Base-by-base conservation (phyloP, 345 rosid species). In the Toxicodendron radicans region DNA sequence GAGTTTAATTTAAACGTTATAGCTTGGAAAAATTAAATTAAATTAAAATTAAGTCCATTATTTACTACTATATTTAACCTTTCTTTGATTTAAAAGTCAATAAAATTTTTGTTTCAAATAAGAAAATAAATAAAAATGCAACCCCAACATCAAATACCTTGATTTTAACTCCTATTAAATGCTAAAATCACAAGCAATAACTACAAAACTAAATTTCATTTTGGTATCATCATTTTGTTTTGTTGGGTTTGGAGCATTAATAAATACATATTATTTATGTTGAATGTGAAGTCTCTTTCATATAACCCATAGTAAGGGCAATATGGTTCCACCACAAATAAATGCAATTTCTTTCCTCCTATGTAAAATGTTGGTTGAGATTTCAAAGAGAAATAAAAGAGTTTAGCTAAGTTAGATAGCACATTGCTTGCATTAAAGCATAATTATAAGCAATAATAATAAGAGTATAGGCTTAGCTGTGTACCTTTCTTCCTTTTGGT, bases 381-480 rank as follows among this genome's bases (percentile, higher is more conserved):
- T 66, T 24, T 32, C 16, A 51, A 24, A 54, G 45, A 75, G 53
- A 78, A 60, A 61, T 52, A 20, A 58, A 70, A 49, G 63, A 7
- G 76, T 46, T 17, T 64, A 30, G 45, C 49, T 7, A 14, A 20
- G 80, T 76, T 66, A 56, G 76, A 74, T 79, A 71, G 24, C 13
- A 52, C 12, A 20, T 85, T 80, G 81, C 84, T 85, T 78, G 75
- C 84, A 58, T 60, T 72, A 16, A 65, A 79, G 73, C 82, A 49
- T 56, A 81, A 23, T 35, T 24, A 14, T 13, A 13, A 59, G 64
- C 32, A 59, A 4, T 53, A 75, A 43, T 38, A 38, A 35, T 33
- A 58, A 58, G 66, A 57, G 3, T 16, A 27, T 57, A 49, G 30
- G 52, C 48, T 58, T 59, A 27, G 75, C 75, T 78, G 56, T 62